A percentile compares a stretch with the other conserved stretches of the same genome.
Evolutionary conservation across 345 rosid species (phyloP).

Genomic region (Moricandia moricandioides): DNA sequence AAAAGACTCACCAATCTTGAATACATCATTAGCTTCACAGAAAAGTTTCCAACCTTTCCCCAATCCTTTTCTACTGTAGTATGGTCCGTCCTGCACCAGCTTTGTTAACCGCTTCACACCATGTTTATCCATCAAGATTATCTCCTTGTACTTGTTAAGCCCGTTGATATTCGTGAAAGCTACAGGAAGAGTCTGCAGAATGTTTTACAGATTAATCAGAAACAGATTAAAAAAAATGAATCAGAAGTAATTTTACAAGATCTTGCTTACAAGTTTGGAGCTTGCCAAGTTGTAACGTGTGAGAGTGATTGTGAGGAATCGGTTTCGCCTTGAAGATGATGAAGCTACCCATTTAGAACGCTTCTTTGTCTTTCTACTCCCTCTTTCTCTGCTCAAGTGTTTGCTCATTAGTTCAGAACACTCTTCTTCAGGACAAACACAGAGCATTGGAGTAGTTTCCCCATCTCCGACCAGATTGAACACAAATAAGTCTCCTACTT

Average conservation of each 20-base stretch:
- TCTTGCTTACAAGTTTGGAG: constrained; percentile 23
- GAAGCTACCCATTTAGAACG: background rate
- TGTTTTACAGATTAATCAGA: background rate
- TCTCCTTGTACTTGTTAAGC: background rate
- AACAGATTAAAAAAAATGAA: background rate
- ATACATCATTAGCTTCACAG: constrained; percentile 17
- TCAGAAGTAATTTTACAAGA: background rate
- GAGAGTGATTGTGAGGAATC: constrained; percentile 12
- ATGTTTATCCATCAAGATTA: constrained; percentile 16
- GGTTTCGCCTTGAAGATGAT: constrained; percentile 5
- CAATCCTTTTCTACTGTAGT: constrained; percentile 1
- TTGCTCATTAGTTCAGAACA: constrained; percentile 12
- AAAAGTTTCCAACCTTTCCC: constrained; percentile 26
- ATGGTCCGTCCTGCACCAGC: constrained; percentile 8
- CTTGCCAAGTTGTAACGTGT: constrained; percentile 17
- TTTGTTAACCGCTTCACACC: constrained; percentile 1
- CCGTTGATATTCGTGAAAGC: background rate
- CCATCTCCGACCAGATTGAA: constrained; percentile 27
- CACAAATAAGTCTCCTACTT: constrained; percentile 14
- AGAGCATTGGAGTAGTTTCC: constrained; percentile 13
- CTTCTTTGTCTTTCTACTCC: background rate
- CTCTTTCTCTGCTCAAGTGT: background rate
- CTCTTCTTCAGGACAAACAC: constrained; percentile 26
- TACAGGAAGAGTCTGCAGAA: constrained; percentile 6
- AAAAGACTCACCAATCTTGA: constrained; percentile 5